Conservation (phyloP, 2,329 filamentous ascomycete genomes). For the Ilyonectria robusta region DNA sequence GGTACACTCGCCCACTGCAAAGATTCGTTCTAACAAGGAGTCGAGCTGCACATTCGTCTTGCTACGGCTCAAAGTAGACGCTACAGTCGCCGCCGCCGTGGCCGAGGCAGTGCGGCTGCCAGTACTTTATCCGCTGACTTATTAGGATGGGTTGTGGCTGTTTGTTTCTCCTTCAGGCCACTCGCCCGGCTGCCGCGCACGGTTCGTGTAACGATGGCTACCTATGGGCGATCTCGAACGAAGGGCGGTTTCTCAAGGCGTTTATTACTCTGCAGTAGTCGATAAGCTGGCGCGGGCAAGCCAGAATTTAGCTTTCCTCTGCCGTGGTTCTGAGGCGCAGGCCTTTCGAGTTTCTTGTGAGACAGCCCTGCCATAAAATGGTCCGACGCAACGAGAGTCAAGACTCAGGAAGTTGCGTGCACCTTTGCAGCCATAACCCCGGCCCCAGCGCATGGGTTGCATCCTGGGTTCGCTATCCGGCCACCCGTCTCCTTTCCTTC, state of each 20-base stretch:
- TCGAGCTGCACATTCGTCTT: constrained; percentile 1
- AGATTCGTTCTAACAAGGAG: constrained; percentile 19
- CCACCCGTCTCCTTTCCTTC: constrained; percentile 14
- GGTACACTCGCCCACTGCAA: background rate
- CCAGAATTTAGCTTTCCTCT: constrained; percentile 7
- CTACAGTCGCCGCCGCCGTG: background rate
- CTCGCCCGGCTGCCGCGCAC: constrained; percentile 7
- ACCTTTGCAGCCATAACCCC: constrained; percentile 21
- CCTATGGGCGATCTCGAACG: background rate
- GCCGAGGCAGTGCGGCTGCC: background rate
- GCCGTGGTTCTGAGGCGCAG: constrained; percentile 19
- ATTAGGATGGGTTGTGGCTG: background rate
- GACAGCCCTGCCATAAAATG: constrained; percentile 9
- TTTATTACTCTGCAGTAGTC: background rate
- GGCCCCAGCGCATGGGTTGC: constrained; percentile 21
- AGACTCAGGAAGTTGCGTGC: constrained; percentile 15
- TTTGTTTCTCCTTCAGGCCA: constrained; percentile 16
- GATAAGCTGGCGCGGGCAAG: background rate
- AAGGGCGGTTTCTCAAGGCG: background rate
- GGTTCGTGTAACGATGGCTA: constrained; percentile 5
- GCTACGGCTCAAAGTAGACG: constrained; percentile 8
- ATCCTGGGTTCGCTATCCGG: constrained; percentile 18
- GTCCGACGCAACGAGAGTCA: constrained; percentile 22
- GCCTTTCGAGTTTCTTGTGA: constrained; percentile 19
- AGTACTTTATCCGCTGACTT: background rate